A percentile compares a stretch with the other conserved stretches of the same genome.
Evolutionary conservation across 495 filamentous ascomycete genomes (phyloP).

Genomic region (Penicillium maclennaniae): DNA sequence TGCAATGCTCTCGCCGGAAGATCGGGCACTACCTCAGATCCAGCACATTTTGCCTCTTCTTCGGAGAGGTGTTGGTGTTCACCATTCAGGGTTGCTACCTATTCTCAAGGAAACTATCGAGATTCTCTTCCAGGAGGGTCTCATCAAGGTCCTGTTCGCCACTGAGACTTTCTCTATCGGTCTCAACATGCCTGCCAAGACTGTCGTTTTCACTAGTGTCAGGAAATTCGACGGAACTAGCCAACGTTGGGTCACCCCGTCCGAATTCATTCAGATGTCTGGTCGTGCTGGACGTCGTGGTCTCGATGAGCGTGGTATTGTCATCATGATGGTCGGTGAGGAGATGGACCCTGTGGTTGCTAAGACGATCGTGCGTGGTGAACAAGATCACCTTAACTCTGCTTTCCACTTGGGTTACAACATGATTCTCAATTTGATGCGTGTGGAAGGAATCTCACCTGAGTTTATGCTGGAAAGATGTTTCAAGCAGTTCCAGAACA

Average conservation of each 20-base stretch:
- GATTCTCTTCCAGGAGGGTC: conserved; percentile 95
- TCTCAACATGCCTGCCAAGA: conserved; percentile 98
- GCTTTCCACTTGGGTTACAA: conserved; percentile 99
- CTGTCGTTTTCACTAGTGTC: conserved; percentile 95
- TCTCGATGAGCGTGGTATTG: conserved; percentile 95
- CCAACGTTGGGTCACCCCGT: conserved; percentile 82
- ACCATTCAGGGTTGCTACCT: conserved; percentile 92
- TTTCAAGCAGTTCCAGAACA: conserved; percentile 97
- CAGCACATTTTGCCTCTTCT: conserved; percentile 85
- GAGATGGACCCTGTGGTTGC: conserved; percentile 93
- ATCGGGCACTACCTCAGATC: conserved; percentile 83
- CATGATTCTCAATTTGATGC: conserved; percentile 94
- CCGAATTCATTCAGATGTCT: conserved; percentile 98
- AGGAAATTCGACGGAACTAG: conserved; percentile 88
- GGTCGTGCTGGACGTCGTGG: conserved; percentile 93
- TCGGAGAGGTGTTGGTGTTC: conserved; percentile 89
- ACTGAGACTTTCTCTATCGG: conserved; percentile 99
- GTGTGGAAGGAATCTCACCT: conserved; percentile 93
- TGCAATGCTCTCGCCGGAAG: conserved; percentile 84
- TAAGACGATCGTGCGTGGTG: conserved; percentile 89
- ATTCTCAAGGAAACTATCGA: conserved; percentile 99
- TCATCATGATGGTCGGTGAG: conserved; percentile 98
- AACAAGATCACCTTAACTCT: conserved; percentile 94
- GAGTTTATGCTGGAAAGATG: conserved; percentile 96
- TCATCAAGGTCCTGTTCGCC: conserved; percentile 96